phyloP scores from a whole-genome alignment of 2,329 filamentous ascomycete genomes.

The Apiospora hydei region DNA sequence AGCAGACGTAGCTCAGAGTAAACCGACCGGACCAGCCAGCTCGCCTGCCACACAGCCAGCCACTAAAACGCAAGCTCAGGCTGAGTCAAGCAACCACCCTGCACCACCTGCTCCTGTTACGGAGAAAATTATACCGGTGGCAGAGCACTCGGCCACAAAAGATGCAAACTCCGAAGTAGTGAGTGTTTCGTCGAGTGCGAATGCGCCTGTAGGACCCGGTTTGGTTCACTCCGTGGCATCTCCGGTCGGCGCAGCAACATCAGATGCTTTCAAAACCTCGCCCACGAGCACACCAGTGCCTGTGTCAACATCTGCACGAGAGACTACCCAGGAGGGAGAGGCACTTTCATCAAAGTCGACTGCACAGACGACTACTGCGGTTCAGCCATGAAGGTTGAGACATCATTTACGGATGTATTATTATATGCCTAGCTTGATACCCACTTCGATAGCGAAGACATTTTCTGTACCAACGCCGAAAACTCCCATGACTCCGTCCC shows the following conservation, averaged over 20 bases:
- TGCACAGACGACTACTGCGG: neutral
- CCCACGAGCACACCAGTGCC: neutral
- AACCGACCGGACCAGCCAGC: neutral
- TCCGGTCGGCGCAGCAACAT: neutral
- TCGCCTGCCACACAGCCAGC: neutral
- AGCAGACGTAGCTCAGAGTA: neutral
- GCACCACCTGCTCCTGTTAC: neutral
- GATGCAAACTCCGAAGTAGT: neutral
- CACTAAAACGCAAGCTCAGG: neutral
- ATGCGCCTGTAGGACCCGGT: neutral
- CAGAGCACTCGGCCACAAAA: neutral
- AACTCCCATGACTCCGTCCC: slow-evolving; percentile 25
- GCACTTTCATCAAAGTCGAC: neutral
- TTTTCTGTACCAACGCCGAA: slow-evolving; percentile 23
- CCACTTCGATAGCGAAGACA: slow-evolving; percentile 15
- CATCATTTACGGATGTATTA: slow-evolving; percentile 11
- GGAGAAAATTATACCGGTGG: neutral
- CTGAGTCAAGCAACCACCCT: neutral
- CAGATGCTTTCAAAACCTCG: neutral
- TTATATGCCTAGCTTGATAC: slow-evolving; percentile 18
- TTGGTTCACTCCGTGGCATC: neutral
- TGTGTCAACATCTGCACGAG: neutral
- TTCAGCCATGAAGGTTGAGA: neutral
- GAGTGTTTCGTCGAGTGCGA: neutral
- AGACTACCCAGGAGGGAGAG: neutral